phyloP scores from a whole-genome alignment of 768 basidiomycete genomes.

The Suillus cothurnatus region DNA sequence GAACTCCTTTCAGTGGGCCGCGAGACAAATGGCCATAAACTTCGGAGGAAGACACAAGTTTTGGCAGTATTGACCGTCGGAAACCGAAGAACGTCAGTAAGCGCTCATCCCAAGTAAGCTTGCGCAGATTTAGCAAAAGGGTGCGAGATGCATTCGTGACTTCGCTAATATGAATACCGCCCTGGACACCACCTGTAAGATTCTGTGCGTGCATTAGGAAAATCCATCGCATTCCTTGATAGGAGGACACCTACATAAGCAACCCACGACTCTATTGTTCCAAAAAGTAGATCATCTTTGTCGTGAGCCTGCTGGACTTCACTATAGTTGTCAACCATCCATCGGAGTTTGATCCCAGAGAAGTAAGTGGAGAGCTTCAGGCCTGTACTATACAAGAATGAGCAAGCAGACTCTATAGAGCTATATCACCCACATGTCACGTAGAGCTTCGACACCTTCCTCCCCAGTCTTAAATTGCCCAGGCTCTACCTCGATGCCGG shows the following conservation, averaged over 20 bases:
- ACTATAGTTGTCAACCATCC: constrained; percentile 91
- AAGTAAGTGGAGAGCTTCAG: constrained; percentile 98
- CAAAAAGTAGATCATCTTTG: constrained; percentile 81
- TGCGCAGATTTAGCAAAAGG: constrained; percentile 82
- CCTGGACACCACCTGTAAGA: constrained; percentile 74
- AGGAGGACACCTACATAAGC: constrained; percentile 63
- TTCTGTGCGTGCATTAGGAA: constrained; percentile 49
- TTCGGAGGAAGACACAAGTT: constrained; percentile 88
- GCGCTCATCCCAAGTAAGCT: constrained; percentile 79
- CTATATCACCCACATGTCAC: constrained; percentile 58
- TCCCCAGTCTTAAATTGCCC: constrained; percentile 72
- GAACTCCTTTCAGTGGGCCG: constrained; percentile 71
- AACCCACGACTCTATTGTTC: constrained; percentile 97
- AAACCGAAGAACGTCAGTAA: constrained; percentile 89
- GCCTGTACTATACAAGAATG: constrained; percentile 62
- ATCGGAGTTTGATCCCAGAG: constrained; percentile 92
- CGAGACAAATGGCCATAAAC: constrained; percentile 80
- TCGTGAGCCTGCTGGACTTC: constrained; percentile 80
- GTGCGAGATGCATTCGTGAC: constrained; percentile 97
- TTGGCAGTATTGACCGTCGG: constrained; percentile 76
- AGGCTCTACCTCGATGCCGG: constrained; percentile 70
- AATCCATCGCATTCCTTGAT: constrained; percentile 10
- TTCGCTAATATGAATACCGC: constrained; percentile 83
- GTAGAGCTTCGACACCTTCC: constrained; percentile 65
- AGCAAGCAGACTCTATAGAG: neutral